Evolutionary conservation across 345 rosid genomes (phyloP).

Genomic region (Rhodamnia rubescens): DNA sequence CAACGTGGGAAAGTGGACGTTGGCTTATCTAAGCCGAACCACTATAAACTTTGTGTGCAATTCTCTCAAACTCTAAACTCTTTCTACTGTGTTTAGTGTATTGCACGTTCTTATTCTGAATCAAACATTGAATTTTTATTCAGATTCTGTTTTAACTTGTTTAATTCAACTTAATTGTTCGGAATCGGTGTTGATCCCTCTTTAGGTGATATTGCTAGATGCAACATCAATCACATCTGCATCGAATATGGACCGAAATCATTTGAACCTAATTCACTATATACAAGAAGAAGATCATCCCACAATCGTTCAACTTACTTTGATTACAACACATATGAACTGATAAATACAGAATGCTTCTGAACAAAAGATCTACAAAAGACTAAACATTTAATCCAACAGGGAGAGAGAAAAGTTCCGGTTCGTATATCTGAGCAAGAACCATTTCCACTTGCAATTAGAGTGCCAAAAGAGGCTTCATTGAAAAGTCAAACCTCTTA

Average conservation of each 20-base stretch:
- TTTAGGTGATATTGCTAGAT: too few species aligned
- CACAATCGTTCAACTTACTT: not conserved
- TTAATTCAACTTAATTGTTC: too few species aligned
- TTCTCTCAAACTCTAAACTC: too few species aligned
- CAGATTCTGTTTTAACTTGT: too few species aligned
- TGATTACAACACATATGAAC: not conserved
- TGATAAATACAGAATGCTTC: not conserved
- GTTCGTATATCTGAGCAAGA: not conserved
- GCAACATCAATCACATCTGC: not conserved
- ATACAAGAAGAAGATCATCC: not conserved
- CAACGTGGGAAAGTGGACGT: too few species aligned
- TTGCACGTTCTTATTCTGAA: too few species aligned
- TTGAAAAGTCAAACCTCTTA: not conserved
- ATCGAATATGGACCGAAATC: not conserved
- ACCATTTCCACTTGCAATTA: not conserved
- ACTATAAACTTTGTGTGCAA: too few species aligned
- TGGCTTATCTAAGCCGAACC: too few species aligned
- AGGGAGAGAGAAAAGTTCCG: not conserved
- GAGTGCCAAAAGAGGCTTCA: not conserved
- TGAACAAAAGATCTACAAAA: not conserved
- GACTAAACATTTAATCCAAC: not conserved
- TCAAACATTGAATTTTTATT: too few species aligned
- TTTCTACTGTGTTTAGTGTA: too few species aligned
- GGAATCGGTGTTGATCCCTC: too few species aligned
- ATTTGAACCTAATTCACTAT: not conserved